Conservation (phyloP, 352 stramenopile genomes). For the Phytopythium kandeliae region DNA sequence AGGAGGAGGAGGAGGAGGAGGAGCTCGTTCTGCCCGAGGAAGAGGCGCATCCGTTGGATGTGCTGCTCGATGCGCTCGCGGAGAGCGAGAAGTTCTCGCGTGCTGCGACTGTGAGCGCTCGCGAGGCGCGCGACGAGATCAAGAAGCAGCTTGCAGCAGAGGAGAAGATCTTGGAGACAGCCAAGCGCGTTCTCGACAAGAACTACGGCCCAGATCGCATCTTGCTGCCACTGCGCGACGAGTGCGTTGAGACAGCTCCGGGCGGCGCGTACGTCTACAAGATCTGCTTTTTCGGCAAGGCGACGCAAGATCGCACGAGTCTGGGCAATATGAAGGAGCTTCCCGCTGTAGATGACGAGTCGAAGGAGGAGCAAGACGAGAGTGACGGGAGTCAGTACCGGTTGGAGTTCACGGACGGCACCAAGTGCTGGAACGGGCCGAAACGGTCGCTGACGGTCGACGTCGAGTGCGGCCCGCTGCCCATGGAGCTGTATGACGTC, state of each 20-base stretch:
- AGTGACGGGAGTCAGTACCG: not conserved
- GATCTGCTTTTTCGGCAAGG: conserved; percentile 79
- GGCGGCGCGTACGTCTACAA: conserved; percentile 81
- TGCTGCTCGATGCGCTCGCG: conserved; percentile 47
- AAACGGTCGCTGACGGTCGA: conserved; percentile 71
- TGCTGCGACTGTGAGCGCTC: conserved; percentile 33
- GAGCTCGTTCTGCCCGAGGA: conserved; percentile 42
- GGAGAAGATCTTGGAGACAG: conserved; percentile 25
- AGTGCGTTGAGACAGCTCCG: conserved; percentile 61
- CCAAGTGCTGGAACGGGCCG: conserved; percentile 87
- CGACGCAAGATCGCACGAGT: conserved; percentile 75
- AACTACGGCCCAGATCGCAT: conserved; percentile 58
- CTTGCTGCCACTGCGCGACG: conserved; percentile 60
- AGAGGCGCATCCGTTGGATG: conserved; percentile 51
- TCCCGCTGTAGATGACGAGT: conserved; percentile 3
- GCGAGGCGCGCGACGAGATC: conserved; percentile 36
- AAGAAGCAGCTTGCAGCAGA: conserved; percentile 28
- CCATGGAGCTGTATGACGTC: conserved; percentile 58
- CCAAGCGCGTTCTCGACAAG: conserved; percentile 35
- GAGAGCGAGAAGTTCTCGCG: conserved; percentile 38
- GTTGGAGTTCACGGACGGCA: conserved; percentile 57
- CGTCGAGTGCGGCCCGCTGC: conserved; percentile 60
- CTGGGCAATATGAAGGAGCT: conserved; percentile 64
- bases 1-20: conserved; percentile 31
- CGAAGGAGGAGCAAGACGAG: conserved; percentile 8